Evolutionary conservation across 169 alveolate genomes (phyloP).

Genomic region (Cryptosporidium sp.): DNA sequence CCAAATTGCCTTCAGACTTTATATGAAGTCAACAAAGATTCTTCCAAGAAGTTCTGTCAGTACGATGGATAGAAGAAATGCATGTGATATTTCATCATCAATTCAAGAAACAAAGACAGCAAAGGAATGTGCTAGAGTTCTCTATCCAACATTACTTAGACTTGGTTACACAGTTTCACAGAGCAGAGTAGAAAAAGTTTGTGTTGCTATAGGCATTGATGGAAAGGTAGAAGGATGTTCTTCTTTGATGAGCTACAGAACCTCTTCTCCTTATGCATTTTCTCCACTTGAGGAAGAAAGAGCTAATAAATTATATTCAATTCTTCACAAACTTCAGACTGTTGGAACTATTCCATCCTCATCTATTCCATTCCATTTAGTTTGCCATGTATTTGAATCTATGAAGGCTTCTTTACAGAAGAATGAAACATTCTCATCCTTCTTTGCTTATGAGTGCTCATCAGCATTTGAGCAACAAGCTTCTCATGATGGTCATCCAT

Average conservation of each 20-base stretch:
- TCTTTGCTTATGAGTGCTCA: constrained; percentile 57
- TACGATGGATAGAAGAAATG: constrained; percentile 49
- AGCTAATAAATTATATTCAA: constrained; percentile 26
- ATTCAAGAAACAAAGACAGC: constrained; percentile 27
- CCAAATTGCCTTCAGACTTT: constrained; percentile 49
- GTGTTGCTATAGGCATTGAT: constrained; percentile 62
- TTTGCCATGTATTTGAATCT: constrained; percentile 71
- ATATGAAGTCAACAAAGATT: constrained; percentile 34
- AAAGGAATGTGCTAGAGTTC: constrained; percentile 32
- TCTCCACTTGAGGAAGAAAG: constrained; percentile 28
- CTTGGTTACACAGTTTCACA: constrained; percentile 65
- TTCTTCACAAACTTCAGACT: neutral
- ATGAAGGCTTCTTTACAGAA: constrained; percentile 33
- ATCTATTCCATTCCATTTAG: constrained; percentile 7
- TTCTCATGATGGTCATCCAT: constrained; percentile 39
- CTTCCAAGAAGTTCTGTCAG: constrained; percentile 55
- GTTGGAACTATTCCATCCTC: constrained; percentile 10
- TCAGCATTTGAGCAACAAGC: constrained; percentile 73
- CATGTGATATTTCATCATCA: constrained; percentile 52
- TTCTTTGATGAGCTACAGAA: constrained; percentile 47
- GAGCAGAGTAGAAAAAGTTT: constrained; percentile 48
- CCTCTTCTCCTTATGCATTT: constrained; percentile 18
- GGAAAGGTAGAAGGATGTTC: constrained; percentile 51
- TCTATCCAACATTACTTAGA: constrained; percentile 55
- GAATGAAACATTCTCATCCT: constrained; percentile 43